Evolutionary conservation across 805 yeast species (phyloP).

Genomic region (Jamesozyma hellenica): DNA sequence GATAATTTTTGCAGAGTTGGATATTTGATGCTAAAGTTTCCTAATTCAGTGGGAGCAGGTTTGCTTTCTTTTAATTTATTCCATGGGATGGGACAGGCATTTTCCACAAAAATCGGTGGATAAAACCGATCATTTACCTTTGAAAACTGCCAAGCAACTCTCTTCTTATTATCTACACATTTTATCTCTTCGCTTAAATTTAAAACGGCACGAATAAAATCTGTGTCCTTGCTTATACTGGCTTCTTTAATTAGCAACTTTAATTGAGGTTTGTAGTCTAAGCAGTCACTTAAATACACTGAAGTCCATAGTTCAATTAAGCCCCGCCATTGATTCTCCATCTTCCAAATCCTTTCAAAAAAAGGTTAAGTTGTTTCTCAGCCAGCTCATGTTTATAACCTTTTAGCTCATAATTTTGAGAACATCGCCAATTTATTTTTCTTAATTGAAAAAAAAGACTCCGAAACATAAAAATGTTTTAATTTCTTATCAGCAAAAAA

Average conservation of each 20-base stretch:
- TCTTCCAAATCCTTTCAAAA: too few species aligned
- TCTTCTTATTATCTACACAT: slow-evolving; percentile 5
- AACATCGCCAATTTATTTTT: too few species aligned
- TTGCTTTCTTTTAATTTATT: slow-evolving; percentile 1
- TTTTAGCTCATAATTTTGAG: too few species aligned
- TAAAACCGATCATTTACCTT: slow-evolving; percentile 10
- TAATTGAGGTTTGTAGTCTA: not conserved
- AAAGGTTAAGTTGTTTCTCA: too few species aligned
- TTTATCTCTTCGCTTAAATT: slow-evolving; percentile 9
- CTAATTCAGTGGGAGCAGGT: not conserved
- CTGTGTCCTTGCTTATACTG: slow-evolving; percentile 7
- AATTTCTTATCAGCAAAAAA: too few species aligned
- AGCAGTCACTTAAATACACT: not conserved
- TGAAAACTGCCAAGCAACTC: slow-evolving; percentile 22
- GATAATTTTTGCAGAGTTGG: not conserved
- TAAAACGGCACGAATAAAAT: slow-evolving; percentile 9
- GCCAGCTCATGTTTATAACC: too few species aligned
- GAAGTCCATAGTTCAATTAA: slow-evolving; percentile 6
- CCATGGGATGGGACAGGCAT: slow-evolving; percentile 18
- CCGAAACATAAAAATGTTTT: too few species aligned
- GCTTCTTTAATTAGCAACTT: slow-evolving; percentile 1
- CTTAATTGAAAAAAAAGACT: too few species aligned
- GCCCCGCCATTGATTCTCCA: slow-evolving; percentile 4
- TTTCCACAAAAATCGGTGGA: slow-evolving; percentile 19
- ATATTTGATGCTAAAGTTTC: slow-evolving; percentile 6